These are phyloP conservation scores for Solanum pimpinellifolium DNA, from an alignment of 257 asterid genomes.

Conservation along the genomic window DNA sequence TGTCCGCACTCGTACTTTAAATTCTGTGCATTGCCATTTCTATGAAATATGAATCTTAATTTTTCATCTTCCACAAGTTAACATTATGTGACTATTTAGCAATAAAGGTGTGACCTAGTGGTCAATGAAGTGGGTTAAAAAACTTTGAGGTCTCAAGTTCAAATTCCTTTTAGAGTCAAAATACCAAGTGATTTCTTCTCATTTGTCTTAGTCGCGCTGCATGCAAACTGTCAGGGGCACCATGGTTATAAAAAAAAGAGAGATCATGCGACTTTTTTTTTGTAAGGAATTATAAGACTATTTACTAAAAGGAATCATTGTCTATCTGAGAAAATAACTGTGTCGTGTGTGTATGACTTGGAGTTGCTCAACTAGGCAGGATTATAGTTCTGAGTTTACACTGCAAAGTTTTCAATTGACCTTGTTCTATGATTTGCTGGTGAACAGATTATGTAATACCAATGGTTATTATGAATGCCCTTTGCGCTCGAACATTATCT, in stretches of 20 bases:
- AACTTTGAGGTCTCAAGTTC: not conserved
- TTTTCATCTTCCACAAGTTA: not conserved
- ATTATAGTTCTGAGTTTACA: not conserved
- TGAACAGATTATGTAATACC: not conserved
- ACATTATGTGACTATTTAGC: not conserved
- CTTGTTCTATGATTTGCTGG: not conserved
- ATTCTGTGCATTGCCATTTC: not conserved
- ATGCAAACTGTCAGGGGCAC: not conserved
- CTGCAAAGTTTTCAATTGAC: not conserved
- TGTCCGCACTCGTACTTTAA: not conserved
- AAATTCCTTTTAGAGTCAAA: not conserved
- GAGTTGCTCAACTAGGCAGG: not conserved
- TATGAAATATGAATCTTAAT: not conserved
- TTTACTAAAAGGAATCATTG: not conserved
- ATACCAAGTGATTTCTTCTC: not conserved
- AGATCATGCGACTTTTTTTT: not conserved
- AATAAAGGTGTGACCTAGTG: not conserved
- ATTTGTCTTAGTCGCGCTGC: not conserved
- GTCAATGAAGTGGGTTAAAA: not conserved
- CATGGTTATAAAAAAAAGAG: not conserved
- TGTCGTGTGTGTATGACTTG: not conserved
- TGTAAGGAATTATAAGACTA: not conserved
- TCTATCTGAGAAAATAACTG: not conserved
- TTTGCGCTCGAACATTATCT: not conserved
- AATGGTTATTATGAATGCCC: not conserved